These are phyloP conservation scores for Penicillium sp. DNA, from an alignment of 2,329 filamentous ascomycete species.

Conservation along the genomic window DNA sequence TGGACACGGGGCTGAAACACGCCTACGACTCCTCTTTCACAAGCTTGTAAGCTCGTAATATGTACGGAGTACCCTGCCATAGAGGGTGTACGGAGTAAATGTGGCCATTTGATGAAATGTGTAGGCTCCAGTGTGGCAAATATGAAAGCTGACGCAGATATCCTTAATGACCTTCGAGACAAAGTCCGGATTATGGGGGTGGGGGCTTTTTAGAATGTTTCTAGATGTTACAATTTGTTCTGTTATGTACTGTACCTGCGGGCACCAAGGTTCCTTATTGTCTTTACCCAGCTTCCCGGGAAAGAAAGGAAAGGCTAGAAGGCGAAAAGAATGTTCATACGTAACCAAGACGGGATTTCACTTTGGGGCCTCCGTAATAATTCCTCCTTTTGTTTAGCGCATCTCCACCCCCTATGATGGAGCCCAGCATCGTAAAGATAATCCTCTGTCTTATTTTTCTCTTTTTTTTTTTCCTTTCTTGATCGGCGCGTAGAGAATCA, in stretches of 20 bases:
- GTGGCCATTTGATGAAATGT: conserved; percentile 6
- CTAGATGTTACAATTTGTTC: neutral
- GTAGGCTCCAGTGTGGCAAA: conserved; percentile 20
- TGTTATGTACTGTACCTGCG: neutral
- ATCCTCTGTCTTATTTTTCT: neutral
- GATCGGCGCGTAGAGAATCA: neutral
- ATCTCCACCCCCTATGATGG: conserved; percentile 29
- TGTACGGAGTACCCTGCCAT: neutral
- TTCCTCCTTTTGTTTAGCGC: conserved; percentile 10
- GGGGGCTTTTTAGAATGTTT: conserved; percentile 20
- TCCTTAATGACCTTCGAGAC: conserved; percentile 1
- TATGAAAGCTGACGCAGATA: conserved; percentile 12
- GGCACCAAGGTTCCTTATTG: neutral
- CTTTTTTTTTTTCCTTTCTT: neutral
- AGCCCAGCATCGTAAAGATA: conserved; percentile 11
- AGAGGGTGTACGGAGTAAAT: neutral
- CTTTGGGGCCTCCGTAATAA: conserved; percentile 9
- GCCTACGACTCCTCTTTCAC: conserved; percentile 3
- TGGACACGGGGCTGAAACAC: conserved; percentile 20
- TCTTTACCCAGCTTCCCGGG: conserved; percentile 16
- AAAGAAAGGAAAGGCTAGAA: conserved; percentile 24
- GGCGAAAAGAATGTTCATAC: conserved; percentile 28
- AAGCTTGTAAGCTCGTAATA: neutral
- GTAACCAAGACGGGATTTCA: conserved; percentile 22
- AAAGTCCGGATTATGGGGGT: conserved; percentile 18